phyloP scores from a whole-genome alignment of 225 moss, liverwort and hornwort species.

The Sphagnum contortum region DNA sequence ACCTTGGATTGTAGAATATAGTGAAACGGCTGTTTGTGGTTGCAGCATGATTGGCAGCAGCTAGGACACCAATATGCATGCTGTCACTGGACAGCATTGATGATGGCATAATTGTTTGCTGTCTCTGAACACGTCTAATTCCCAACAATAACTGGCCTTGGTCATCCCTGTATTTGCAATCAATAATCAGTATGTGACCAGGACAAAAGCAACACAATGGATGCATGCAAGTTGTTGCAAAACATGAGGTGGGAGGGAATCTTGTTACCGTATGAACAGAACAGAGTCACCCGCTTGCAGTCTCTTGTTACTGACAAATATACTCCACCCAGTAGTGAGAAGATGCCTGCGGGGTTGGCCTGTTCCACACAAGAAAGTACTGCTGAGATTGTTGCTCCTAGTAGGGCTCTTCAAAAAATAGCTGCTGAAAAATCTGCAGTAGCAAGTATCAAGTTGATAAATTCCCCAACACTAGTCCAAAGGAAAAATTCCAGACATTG shows the following conservation, averaged over 20 bases:
- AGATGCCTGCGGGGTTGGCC: constrained; percentile 51
- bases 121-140: constrained; percentile 88
- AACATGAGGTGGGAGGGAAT: too few relatives aligned
- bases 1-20: constrained; percentile 98
- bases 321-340: constrained; percentile 51
- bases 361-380: constrained; percentile 3
- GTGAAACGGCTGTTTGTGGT: constrained; percentile 85
- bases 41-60: constrained; percentile 94
- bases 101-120: constrained; percentile 85
- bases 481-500: not conserved
- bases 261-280: constrained; percentile 34
- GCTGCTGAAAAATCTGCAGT: too few relatives aligned
- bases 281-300: constrained; percentile 53
- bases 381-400: not conserved
- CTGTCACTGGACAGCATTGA: constrained; percentile 93
- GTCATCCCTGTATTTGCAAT: constrained; percentile 48
- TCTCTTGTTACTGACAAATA: constrained; percentile 47
- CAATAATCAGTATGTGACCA: too few relatives aligned
- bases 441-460: too few relatives aligned
- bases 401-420: not conserved
- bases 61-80: constrained; percentile 99
- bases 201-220: too few relatives aligned
- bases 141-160: constrained; percentile 91
- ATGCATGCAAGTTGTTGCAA: too few relatives aligned
- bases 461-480: too few relatives aligned